Evolutionary conservation across 2,329 filamentous ascomycete species (phyloP).

Genomic region (Colletotrichum sp.): DNA sequence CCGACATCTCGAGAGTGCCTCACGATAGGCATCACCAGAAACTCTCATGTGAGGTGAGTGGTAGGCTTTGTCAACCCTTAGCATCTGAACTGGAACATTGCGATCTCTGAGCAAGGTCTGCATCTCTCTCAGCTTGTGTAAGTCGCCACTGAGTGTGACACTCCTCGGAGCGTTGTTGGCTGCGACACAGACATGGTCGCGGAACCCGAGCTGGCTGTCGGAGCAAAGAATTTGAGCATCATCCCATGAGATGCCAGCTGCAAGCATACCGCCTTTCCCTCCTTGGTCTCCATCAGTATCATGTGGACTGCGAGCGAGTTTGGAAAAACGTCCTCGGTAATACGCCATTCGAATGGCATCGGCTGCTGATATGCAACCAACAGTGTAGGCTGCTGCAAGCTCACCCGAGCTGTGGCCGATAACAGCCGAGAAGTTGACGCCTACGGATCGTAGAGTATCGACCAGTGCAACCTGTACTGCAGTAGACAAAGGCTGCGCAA

Average conservation of each 20-base stretch:
- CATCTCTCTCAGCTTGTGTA: constrained; percentile 27
- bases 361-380: constrained; percentile 14
- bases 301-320: neutral
- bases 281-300: neutral
- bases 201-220: neutral
- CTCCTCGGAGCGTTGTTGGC: constrained; percentile 25
- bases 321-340: neutral
- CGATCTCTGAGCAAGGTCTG: constrained; percentile 22
- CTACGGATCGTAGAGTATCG: constrained; percentile 25
- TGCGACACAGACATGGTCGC: constrained; percentile 25
- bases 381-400: constrained; percentile 21
- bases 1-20: constrained; percentile 6
- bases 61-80: constrained; percentile 32
- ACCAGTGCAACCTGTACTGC: constrained; percentile 39
- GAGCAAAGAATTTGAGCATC: neutral
- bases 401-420: constrained; percentile 24
- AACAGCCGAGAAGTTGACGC: constrained; percentile 10
- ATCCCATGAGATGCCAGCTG: neutral
- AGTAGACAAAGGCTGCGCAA: constrained; percentile 44
- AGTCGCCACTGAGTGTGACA: constrained; percentile 31
- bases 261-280: neutral
- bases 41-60: constrained; percentile 32
- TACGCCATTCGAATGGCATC: constrained; percentile 1
- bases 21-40: neutral
- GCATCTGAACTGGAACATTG: constrained; percentile 22